Percentiles rank a stretch among this genome's conserved stretches.
Conservation (phyloP, 345 rosid species). For the Melaleuca alternifolia region DNA sequence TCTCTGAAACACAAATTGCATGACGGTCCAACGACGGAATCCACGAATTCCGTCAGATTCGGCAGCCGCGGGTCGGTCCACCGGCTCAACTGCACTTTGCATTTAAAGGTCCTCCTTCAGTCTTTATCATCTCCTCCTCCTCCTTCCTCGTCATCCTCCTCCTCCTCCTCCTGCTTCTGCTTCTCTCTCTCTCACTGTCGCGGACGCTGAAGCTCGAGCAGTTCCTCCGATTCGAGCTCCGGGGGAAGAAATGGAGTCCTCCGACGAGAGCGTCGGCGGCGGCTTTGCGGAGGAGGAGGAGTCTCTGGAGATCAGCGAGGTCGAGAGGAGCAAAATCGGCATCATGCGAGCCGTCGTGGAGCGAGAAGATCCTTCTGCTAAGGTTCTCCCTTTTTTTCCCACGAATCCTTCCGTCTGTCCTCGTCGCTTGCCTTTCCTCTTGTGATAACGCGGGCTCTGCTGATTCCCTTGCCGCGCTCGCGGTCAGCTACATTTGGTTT, state of each 20-base stretch:
- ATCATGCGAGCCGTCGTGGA: conserved; percentile 73
- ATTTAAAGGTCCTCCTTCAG: background rate
- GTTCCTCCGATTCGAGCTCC: background rate
- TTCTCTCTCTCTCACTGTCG: background rate
- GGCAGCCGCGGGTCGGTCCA: background rate
- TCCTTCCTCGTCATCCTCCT: background rate
- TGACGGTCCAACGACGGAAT: background rate
- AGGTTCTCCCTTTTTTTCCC: conserved; percentile 17
- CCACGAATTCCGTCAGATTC: background rate
- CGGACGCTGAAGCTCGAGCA: background rate
- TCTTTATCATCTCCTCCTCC: background rate
- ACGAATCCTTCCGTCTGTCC: background rate
- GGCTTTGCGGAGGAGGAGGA: background rate
- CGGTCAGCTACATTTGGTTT: background rate
- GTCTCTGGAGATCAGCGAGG: conserved; percentile 26
- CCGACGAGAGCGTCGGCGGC: background rate
- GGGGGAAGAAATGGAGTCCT: conserved; percentile 5
- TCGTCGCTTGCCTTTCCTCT: background rate
- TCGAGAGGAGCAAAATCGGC: conserved; percentile 63
- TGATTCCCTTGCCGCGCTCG: background rate
- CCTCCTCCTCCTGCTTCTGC: background rate
- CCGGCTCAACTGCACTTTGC: background rate
- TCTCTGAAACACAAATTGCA: background rate
- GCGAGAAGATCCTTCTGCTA: conserved; percentile 65
- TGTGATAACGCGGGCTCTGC: background rate